These are phyloP conservation scores for Fusarium pilosicola DNA, from an alignment of 2,329 filamentous ascomycete genomes.

Conservation along the genomic window DNA sequence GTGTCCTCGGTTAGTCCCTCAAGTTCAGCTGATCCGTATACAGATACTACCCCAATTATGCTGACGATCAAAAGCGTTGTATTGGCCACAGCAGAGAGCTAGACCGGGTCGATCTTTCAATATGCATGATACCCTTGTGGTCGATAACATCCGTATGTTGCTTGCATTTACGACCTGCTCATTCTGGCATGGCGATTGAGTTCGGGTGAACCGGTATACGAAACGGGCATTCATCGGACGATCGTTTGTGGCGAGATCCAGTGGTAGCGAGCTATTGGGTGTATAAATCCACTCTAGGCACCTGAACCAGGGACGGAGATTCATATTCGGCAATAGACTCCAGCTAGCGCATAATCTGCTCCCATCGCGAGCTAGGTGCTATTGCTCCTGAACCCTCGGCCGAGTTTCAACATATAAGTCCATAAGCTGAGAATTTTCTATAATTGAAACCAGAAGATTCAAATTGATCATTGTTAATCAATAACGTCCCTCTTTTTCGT, in stretches of 20 bases:
- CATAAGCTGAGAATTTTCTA: accelerated
- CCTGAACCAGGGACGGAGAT: not conserved
- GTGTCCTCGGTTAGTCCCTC: not conserved
- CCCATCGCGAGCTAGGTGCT: accelerated
- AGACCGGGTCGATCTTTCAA: not conserved
- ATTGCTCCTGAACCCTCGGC: accelerated
- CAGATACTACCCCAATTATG: not conserved
- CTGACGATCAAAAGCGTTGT: accelerated
- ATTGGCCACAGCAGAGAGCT: accelerated
- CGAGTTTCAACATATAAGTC: not conserved
- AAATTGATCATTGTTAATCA: not conserved
- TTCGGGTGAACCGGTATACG: not conserved
- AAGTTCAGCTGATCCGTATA: not conserved
- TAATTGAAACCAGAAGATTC: accelerated
- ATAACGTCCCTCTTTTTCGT: not conserved
- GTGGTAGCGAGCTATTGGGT: not conserved
- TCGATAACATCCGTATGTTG: not conserved
- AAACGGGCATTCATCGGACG: not conserved
- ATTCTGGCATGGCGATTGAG: not conserved
- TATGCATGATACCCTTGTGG: not conserved
- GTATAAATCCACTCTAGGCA: not conserved
- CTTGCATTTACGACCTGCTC: not conserved
- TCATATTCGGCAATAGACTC: not conserved
- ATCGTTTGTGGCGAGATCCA: not conserved
- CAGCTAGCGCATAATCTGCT: not conserved